Evolutionary conservation across 345 rosid genomes (phyloP), one percentile per base, ranked within the genome.

Genomic region (Eucalyptus victrix): DNA sequence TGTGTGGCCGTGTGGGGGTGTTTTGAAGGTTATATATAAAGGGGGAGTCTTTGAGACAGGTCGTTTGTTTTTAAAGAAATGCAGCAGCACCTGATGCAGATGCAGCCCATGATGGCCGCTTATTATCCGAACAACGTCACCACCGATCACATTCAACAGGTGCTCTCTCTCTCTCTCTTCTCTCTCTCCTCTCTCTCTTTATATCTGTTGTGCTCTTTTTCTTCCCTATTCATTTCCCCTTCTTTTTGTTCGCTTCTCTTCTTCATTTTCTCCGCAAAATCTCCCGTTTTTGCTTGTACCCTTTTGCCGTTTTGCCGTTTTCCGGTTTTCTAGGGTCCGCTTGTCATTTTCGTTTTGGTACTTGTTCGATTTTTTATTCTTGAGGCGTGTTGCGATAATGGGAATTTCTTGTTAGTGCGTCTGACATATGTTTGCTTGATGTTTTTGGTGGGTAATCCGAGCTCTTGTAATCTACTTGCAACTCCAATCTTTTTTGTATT

Each of bases 41-140:
- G 47, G 23, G 30, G 83, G 47, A 37, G 47, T 76, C 83, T 76
- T 40, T 40, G 83, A 76, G 83, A 76, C 83, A 21, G 83, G 83
- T 76, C 83, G 47, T 91, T 60, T 83, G 88, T 88, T 81, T 91
- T 88, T 89, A 90, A 94, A 94, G 94, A 95, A 90, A 95, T 96
- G 97, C 99, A 98, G 94, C 99, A 98, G 99, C 99, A 97, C 98
- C 99, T 97, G 98, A 96, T 96, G 97, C 99, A 98, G 97, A 96
- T 96, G 99, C 99, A 98, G 97, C 99, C 99, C 98, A 95, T 96
- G 99, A 98, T 98, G 99, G 98, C 99, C 91, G 95, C 99, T 90
- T 98, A 96, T 94, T 97, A 97, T 92, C 97, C 99, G 90, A 97
- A 94, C 97, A 98, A 97, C 97, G 99, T 98, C 95, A 98, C 99